Conservation (phyloP, 2,329 filamentous ascomycete genomes). For the Knufia fluminis region DNA sequence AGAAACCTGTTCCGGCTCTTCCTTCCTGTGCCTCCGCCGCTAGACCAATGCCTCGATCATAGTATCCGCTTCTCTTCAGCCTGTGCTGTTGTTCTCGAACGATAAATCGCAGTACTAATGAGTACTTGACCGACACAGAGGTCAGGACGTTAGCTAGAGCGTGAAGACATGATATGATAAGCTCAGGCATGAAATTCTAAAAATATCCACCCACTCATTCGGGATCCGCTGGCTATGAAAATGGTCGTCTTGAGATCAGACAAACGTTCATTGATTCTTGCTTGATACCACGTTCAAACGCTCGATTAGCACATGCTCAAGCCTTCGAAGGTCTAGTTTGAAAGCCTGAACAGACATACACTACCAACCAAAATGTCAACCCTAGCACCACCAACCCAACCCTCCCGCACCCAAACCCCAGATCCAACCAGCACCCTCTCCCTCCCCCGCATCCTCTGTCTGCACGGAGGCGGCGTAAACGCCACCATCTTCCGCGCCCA, state of each 20-base stretch:
- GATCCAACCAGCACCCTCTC: conserved; percentile 23
- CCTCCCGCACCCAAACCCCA: conserved; percentile 7
- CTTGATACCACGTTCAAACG: too few species aligned
- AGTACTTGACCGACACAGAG: too few species aligned
- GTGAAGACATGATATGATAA: background rate
- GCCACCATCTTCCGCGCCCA: conserved; percentile 60
- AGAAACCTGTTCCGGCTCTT: background rate
- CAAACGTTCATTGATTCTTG: background rate
- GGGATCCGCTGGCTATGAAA: background rate
- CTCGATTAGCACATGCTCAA: too few species aligned
- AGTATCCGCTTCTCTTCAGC: too few species aligned
- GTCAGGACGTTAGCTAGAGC: too few species aligned
- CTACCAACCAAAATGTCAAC: too few species aligned
- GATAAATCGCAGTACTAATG: too few species aligned
- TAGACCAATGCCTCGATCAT: background rate
- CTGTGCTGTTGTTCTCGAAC: too few species aligned
- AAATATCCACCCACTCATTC: background rate
- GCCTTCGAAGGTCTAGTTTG: too few species aligned
- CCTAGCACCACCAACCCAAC: background rate
- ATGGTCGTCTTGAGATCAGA: background rate
- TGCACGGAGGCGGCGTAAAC: conserved; percentile 72
- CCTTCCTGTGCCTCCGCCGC: background rate
- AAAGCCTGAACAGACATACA: too few species aligned
- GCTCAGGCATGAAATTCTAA: conserved; percentile 2
- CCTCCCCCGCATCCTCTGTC: conserved; percentile 63